Evolutionary conservation across 371 early-diverging fungal genomes (phyloP).

Genomic region (Umbelopsis sp.): DNA sequence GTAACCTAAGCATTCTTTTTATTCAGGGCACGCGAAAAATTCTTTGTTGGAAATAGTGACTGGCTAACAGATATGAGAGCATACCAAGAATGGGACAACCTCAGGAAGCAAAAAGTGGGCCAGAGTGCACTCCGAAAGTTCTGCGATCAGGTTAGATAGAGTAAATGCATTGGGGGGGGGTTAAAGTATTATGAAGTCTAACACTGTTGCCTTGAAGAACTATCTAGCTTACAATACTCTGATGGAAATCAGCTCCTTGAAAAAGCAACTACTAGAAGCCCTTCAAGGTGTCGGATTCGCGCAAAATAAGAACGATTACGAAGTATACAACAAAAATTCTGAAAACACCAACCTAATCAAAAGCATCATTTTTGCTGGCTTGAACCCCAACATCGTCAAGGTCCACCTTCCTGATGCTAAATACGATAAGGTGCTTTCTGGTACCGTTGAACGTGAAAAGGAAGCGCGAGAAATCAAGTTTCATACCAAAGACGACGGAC

Average conservation of each 20-base stretch:
- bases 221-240: constrained; percentile 63
- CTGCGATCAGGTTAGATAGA: constrained; percentile 35
- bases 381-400: constrained; percentile 73
- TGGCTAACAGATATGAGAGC: constrained; percentile 71
- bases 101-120: constrained; percentile 36
- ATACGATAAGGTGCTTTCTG: constrained; percentile 73
- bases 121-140: constrained; percentile 46
- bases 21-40: constrained; percentile 53
- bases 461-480: constrained; percentile 77
- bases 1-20: too few relatives aligned
- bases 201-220: constrained; percentile 49
- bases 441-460: constrained; percentile 74
- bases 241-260: constrained; percentile 53
- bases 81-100: constrained; percentile 62
- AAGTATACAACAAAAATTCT: constrained; percentile 42
- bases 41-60: constrained; percentile 67
- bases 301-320: constrained; percentile 33
- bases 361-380: constrained; percentile 62
- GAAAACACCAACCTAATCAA: constrained; percentile 60
- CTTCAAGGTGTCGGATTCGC: constrained; percentile 67
- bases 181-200: constrained; percentile 37
- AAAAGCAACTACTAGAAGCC: constrained; percentile 61
- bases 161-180: constrained; percentile 16
- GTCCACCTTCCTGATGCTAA: constrained; percentile 73
- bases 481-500: constrained; percentile 66